A percentile compares a stretch with the other conserved stretches of the same genome.
phyloP scores from a whole-genome alignment of 768 basidiomycete species.

The Podaxis rugospora region DNA sequence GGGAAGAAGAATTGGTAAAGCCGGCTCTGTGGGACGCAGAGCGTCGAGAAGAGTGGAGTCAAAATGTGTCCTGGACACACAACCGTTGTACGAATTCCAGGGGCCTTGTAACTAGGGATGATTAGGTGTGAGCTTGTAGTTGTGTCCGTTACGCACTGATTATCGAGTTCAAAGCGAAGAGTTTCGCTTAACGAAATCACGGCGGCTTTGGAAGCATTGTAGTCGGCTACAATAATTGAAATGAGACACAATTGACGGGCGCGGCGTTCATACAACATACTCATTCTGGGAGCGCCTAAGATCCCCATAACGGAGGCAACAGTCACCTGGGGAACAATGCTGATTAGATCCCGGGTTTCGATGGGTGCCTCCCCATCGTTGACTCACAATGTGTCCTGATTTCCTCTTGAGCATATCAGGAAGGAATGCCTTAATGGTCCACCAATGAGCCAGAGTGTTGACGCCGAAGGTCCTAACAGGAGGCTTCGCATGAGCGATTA shows the following conservation, averaged over 20 bases:
- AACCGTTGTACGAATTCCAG: conserved; percentile 82
- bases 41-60: conserved; percentile 73
- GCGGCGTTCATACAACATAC: conserved; percentile 37
- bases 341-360: conserved; percentile 9
- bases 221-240: conserved; percentile 56
- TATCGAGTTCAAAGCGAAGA: conserved; percentile 84
- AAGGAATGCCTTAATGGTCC: conserved; percentile 89
- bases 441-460: conserved; percentile 87
- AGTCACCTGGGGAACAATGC: conserved; percentile 50
- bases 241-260: not conserved
- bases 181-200: conserved; percentile 75
- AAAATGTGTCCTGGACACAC: conserved; percentile 76
- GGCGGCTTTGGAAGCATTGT: conserved; percentile 93
- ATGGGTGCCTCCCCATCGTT: conserved; percentile 4
- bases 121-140: not conserved
- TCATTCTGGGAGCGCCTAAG: conserved; percentile 69
- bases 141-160: conserved; percentile 37
- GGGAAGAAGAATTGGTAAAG: conserved; percentile 76
- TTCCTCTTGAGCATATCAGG: conserved; percentile 79
- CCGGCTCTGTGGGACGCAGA: conserved; percentile 41
- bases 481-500: conserved; percentile 2
- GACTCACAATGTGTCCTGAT: conserved; percentile 77
- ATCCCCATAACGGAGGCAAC: conserved; percentile 73
- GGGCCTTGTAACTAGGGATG: conserved; percentile 56
- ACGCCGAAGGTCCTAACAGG: conserved; percentile 75